A percentile compares a stretch with the other conserved stretches of the same genome.
phyloP scores from a whole-genome alignment of 768 basidiomycete species.

The Collybiopsis confluens region DNA sequence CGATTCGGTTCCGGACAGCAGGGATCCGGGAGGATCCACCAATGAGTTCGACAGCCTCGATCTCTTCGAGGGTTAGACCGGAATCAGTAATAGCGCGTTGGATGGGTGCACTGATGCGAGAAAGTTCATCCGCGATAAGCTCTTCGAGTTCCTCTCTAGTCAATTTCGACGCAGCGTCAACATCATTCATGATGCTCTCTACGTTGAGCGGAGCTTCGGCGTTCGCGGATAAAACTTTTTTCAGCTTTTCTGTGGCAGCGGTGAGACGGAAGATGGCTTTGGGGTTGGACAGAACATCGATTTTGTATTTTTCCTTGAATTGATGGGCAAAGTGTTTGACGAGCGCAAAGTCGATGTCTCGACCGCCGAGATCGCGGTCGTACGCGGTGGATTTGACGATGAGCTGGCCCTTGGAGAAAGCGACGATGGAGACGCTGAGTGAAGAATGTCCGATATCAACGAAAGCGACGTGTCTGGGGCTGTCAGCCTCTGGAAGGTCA shows the following conservation, averaged over 20 bases:
- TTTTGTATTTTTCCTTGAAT: constrained; percentile 97
- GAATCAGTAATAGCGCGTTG: constrained; percentile 77
- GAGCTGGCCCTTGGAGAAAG: constrained; percentile 93
- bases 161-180: constrained; percentile 87
- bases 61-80: constrained; percentile 75
- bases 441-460: constrained; percentile 94
- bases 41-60: constrained; percentile 89
- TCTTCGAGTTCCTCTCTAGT: constrained; percentile 78
- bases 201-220: constrained; percentile 84
- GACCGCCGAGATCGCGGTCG: constrained; percentile 91
- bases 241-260: constrained; percentile 88
- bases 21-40: constrained; percentile 94
- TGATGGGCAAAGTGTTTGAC: constrained; percentile 84
- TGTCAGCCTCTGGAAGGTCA: constrained; percentile 84
- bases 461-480: constrained; percentile 84
- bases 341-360: constrained; percentile 92
- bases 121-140: constrained; percentile 72
- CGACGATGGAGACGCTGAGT: constrained; percentile 82
- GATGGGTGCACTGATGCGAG: constrained; percentile 72
- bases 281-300: constrained; percentile 87
- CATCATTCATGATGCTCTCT: constrained; percentile 94
- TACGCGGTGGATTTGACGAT: constrained; percentile 84
- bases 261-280: constrained; percentile 91
- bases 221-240: constrained; percentile 96
- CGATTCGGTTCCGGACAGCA: constrained; percentile 84